Evolutionary conservation across 202 grass and related monocot genomes (phyloP).

Genomic region (Dendrocalamus latiflorus): DNA sequence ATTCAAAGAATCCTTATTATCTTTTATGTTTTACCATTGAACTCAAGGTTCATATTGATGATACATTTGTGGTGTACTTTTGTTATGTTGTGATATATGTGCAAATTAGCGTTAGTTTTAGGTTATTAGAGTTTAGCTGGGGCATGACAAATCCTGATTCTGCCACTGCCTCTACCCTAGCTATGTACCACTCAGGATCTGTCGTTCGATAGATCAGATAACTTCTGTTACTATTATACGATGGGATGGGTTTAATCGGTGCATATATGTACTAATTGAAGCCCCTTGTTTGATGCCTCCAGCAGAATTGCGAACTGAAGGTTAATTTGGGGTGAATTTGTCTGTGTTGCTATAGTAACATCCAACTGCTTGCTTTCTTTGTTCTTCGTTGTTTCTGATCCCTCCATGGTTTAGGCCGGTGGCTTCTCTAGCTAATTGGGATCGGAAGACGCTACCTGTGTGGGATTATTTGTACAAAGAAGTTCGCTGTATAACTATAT

Average conservation of each 20-base stretch:
- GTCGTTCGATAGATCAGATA: not conserved
- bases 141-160: too few relatives aligned
- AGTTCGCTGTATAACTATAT: not conserved
- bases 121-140: too few relatives aligned
- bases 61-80: too few relatives aligned
- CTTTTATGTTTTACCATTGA: too few relatives aligned
- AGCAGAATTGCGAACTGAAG: not conserved
- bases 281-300: too few relatives aligned
- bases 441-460: not conserved
- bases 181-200: not conserved
- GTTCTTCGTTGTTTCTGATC: not conserved
- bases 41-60: too few relatives aligned
- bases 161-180: too few relatives aligned
- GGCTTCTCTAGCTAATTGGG: too few relatives aligned
- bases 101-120: too few relatives aligned
- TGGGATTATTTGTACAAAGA: not conserved
- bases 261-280: not conserved
- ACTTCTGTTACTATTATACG: not conserved
- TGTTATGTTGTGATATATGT: too few relatives aligned
- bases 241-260: not conserved
- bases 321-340: not conserved
- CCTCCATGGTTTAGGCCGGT: not conserved
- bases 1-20: too few relatives aligned
- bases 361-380: not conserved
- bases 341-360: not conserved